Evolutionary conservation across 768 basidiomycete species (phyloP).

Genomic region (Pleurotus tuber-regium): DNA sequence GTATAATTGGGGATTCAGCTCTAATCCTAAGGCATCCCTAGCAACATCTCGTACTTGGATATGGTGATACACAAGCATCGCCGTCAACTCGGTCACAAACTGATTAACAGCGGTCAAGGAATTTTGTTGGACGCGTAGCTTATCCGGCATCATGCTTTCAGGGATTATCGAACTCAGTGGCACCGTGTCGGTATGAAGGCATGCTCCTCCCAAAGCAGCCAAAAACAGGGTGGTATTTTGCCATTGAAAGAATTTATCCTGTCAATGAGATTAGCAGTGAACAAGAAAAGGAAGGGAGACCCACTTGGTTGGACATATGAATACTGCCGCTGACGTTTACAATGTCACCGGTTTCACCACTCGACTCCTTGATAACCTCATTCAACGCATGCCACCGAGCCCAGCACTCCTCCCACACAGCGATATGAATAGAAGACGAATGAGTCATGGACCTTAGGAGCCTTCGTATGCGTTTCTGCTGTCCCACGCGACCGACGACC

Average conservation of each 20-base stretch:
- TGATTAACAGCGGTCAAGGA: slow-evolving; percentile 56
- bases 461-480: slow-evolving; percentile 79
- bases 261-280: slow-evolving; percentile 6
- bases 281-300: background rate
- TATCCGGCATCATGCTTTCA: slow-evolving; percentile 60
- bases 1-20: slow-evolving; percentile 72
- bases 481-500: slow-evolving; percentile 70
- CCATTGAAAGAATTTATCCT: slow-evolving; percentile 83
- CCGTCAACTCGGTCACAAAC: slow-evolving; percentile 70
- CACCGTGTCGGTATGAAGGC: slow-evolving; percentile 50
- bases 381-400: slow-evolving; percentile 69
- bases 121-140: slow-evolving; percentile 62
- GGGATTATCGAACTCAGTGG: slow-evolving; percentile 56
- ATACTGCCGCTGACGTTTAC: slow-evolving; percentile 10
- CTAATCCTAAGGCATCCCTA: slow-evolving; percentile 76
- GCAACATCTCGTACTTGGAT: slow-evolving; percentile 74
- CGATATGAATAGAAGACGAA: slow-evolving; percentile 65
- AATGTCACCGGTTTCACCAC: slow-evolving; percentile 22
- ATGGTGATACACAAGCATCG: slow-evolving; percentile 60
- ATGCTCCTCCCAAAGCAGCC: slow-evolving; percentile 68
- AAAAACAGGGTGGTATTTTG: slow-evolving; percentile 80
- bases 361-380: slow-evolving; percentile 48
- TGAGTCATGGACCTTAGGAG: slow-evolving; percentile 62
- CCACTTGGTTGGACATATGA: background rate
- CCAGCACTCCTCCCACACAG: slow-evolving; percentile 83